These are phyloP conservation scores for Golovinomyces cichoracearum DNA, from an alignment of 2,329 filamentous ascomycete genomes.

Conservation along the genomic window DNA sequence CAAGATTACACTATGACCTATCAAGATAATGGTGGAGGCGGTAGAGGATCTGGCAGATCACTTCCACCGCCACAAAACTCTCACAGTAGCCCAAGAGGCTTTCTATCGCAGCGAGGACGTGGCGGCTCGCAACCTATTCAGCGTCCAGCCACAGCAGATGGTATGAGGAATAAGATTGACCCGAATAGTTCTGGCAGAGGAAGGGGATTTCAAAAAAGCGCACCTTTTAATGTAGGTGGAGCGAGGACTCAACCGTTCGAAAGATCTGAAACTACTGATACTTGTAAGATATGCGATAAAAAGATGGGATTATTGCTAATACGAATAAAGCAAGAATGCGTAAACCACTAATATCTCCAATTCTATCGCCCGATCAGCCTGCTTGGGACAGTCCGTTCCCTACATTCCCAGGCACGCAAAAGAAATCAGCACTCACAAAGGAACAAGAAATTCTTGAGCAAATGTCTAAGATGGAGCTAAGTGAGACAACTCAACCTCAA, in stretches of 20 bases:
- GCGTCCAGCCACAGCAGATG: conserved; percentile 10
- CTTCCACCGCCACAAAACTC: conserved; percentile 7
- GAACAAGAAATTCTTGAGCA: conserved; percentile 15
- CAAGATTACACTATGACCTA: conserved; percentile 7
- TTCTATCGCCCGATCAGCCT: conserved; percentile 16
- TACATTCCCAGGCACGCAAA: conserved; percentile 17
- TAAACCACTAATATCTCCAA: conserved; percentile 13
- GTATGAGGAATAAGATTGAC: conserved; percentile 9
- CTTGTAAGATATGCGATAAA: conserved; percentile 10
- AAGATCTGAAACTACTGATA: conserved; percentile 8
- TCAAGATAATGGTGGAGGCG: conserved; percentile 11
- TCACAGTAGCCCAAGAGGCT: conserved; percentile 12
- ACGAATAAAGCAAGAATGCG: conserved; percentile 2
- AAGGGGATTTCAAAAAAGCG: conserved; percentile 12
- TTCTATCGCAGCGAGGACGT: conserved; percentile 7
- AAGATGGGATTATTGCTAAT: neutral
- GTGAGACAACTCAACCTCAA: conserved; percentile 4
- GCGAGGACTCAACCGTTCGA: conserved; percentile 8
- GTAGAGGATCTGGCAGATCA: conserved; percentile 10
- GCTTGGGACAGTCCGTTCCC: conserved; percentile 26
- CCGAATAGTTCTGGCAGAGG: conserved; percentile 7
- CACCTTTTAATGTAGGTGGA: conserved; percentile 8
- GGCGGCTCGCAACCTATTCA: conserved; percentile 10
- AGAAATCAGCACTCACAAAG: conserved; percentile 18
- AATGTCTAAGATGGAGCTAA: conserved; percentile 13